phyloP scores from a whole-genome alignment of 2,329 filamentous ascomycete species.

The Fusarium scirpi region DNA sequence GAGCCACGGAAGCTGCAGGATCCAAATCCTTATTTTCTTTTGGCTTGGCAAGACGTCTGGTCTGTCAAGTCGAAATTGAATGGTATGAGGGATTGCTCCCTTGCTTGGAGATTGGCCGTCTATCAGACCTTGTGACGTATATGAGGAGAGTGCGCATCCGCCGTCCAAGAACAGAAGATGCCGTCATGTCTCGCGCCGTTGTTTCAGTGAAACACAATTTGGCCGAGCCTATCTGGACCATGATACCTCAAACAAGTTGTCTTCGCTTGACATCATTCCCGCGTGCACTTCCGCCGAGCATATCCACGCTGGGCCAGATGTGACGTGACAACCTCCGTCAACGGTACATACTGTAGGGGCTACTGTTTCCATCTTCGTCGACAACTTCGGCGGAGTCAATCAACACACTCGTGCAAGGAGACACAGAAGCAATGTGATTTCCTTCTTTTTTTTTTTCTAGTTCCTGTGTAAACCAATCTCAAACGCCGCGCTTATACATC shows the following conservation, averaged over 20 bases:
- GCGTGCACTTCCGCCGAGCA: constrained; percentile 1
- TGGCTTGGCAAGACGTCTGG: background rate
- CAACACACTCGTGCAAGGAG: constrained; percentile 24
- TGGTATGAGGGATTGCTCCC: constrained; percentile 18
- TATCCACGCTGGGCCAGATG: background rate
- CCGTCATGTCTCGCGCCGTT: constrained; percentile 41
- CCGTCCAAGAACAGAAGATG: constrained; percentile 21
- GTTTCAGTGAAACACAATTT: constrained; percentile 37
- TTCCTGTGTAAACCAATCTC: constrained; percentile 47
- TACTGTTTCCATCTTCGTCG: constrained; percentile 5
- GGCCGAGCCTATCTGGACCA: constrained; percentile 14
- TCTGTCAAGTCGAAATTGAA: background rate
- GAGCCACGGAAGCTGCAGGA: constrained; percentile 5
- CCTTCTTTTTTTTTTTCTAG: constrained; percentile 47
- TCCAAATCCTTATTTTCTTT: constrained; percentile 4
- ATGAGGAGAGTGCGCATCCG: constrained; percentile 8
- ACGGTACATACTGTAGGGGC: constrained; percentile 6
- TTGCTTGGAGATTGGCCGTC: constrained; percentile 16
- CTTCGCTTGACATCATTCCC: constrained; percentile 30
- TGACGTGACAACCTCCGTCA: constrained; percentile 15
- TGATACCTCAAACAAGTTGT: constrained; percentile 9
- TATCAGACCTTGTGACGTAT: constrained; percentile 36
- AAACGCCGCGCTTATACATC: constrained; percentile 55
- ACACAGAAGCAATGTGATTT: constrained; percentile 38
- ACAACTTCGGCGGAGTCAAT: constrained; percentile 16